Evolutionary conservation across 78 protist species (phyloP), one percentile per base, ranked within the genome.

Genomic region (Speleostelium caveatum): DNA sequence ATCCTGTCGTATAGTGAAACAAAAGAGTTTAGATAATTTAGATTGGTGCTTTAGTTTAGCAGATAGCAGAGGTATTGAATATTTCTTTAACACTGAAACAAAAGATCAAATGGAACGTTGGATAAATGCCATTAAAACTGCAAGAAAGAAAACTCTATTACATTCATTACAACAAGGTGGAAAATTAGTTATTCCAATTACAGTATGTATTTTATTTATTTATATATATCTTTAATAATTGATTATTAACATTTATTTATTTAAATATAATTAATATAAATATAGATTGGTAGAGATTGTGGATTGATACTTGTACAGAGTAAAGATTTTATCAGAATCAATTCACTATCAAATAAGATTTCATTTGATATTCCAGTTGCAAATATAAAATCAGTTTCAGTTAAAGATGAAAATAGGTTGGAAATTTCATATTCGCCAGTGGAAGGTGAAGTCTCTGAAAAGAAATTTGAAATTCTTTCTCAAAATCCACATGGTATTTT

Each of bases 81-180:
- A 83, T 33, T 83, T 83, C 38, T 83, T 83, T 61, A 83, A 83
- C 33, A 83, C 91, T 19, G 91, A 83, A 59, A 83, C 91, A 4
- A 56, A 72, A 22, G 91, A 83, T 69, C 91, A 83, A 60, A 83
- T 83, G 91, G 91, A 83, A 38, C 77, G 91, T 60, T 83, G 91
- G 91, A 83, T 83, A 0, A 69, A 67, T 41, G 72, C 74, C 7
- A 56, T 83, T 42, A 83, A 83, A 59, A 7, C 42, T 7, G 91
- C 91, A 0, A 53, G 91, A 39, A 83, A 83, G 60, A 83, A 71
- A 69, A 59, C 66, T 60, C 38, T 83, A 28, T 41, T 83, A 26
- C 24, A 67, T 28, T 33, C 69, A 45, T 69, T 83, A 35, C 79
- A 83, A 14, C 79, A 68, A 71, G 79, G 73, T 69, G 91, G 91